These are phyloP conservation scores for Amphirosellinia nigrospora DNA, from an alignment of 495 filamentous ascomycete genomes.

Conservation along the genomic window DNA sequence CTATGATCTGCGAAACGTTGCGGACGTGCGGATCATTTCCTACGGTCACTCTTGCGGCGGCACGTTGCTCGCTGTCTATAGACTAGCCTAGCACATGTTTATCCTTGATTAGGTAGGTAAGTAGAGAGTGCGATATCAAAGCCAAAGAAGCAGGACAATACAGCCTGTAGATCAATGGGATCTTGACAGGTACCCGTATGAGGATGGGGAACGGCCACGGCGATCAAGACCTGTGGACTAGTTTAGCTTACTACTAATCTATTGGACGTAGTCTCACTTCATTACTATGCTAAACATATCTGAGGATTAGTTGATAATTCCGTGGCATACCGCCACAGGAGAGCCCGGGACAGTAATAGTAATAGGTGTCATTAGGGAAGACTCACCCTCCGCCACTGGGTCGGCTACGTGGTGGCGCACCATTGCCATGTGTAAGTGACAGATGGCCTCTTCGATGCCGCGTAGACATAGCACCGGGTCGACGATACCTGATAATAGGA, in stretches of 20 bases:
- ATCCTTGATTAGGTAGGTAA: slow-evolving; percentile 15
- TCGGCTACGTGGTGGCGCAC: slow-evolving; percentile 13
- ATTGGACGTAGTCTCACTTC: slow-evolving; percentile 2
- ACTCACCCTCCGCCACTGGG: slow-evolving; percentile 1
- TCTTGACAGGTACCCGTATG: not conserved
- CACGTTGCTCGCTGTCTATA: slow-evolving; percentile 15
- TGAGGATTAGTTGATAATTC: not conserved
- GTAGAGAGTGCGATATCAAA: not conserved
- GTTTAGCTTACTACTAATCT: slow-evolving; percentile 13
- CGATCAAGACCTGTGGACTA: not conserved
- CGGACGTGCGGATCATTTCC: slow-evolving; percentile 8
- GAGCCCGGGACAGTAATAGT: slow-evolving; percentile 13
- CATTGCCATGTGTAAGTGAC: slow-evolving; percentile 20
- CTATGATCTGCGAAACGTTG: slow-evolving; percentile 21
- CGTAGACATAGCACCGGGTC: slow-evolving; percentile 12
- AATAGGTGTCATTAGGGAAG: slow-evolving; percentile 2
- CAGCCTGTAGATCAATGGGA: slow-evolving; percentile 7
- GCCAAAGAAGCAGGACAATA: slow-evolving; percentile 8
- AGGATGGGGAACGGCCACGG: not conserved
- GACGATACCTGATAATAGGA: not conserved
- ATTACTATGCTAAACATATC: slow-evolving; percentile 11
- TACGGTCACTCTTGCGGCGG: not conserved
- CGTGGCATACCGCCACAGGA: slow-evolving; percentile 9
- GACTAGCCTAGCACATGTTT: not conserved
- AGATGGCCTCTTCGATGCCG: slow-evolving; percentile 16